phyloP scores from a whole-genome alignment of 1,139 yeast species.

The Saccharomyces hybrid region DNA sequence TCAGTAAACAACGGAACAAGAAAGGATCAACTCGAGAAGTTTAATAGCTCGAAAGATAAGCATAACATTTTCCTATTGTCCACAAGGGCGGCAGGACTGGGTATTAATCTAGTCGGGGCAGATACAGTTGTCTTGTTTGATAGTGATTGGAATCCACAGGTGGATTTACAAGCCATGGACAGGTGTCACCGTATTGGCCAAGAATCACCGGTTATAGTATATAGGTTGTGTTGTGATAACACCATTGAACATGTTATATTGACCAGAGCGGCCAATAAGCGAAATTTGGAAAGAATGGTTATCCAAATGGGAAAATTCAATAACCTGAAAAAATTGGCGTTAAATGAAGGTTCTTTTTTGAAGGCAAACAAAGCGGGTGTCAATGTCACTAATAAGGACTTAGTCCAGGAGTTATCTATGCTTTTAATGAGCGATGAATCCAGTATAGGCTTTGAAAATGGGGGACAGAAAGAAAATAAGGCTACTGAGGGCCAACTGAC shows the following conservation, averaged over 20 bases:
- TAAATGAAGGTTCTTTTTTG: constrained; percentile 28
- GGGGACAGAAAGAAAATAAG: constrained; percentile 8
- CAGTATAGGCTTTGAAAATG: constrained; percentile 24
- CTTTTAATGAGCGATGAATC: constrained; percentile 24
- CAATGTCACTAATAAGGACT: constrained; percentile 23
- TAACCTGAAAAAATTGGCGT: constrained; percentile 38
- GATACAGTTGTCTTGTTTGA: constrained; percentile 88
- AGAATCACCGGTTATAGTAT: constrained; percentile 68
- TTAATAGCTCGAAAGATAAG: constrained; percentile 35
- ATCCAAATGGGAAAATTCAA: constrained; percentile 80
- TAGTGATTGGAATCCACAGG: constrained; percentile 97
- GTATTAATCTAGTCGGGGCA: constrained; percentile 77
- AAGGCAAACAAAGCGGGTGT: constrained; percentile 13
- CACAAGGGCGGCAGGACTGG: constrained; percentile 92
- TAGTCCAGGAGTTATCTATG: constrained; percentile 27
- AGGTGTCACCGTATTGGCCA: constrained; percentile 94
- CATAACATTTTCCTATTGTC: constrained; percentile 55
- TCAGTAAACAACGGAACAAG: constrained; percentile 57
- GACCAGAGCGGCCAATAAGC: constrained; percentile 67
- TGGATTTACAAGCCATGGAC: constrained; percentile 93
- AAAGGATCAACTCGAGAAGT: constrained; percentile 51
- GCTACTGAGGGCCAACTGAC: constrained; percentile 26
- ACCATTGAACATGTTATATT: constrained; percentile 80
- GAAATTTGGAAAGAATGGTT: constrained; percentile 71
- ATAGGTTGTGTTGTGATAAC: constrained; percentile 63